phyloP scores from a whole-genome alignment of 805 yeast species.

The Spencermartinsiella europaea region DNA sequence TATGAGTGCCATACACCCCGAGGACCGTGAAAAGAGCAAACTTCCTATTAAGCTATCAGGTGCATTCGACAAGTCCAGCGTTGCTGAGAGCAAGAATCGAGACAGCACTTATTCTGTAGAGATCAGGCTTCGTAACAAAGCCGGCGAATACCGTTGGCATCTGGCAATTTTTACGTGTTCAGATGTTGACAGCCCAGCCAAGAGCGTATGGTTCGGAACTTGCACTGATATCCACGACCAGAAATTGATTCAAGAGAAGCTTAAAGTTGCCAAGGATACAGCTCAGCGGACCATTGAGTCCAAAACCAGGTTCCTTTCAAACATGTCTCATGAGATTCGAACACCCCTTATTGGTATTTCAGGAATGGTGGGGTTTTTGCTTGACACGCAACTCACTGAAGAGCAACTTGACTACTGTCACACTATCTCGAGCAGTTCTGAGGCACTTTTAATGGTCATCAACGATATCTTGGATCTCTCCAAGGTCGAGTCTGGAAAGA shows the following conservation, averaged over 20 bases:
- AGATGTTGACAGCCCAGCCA: constrained; percentile 12
- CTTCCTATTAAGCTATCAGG: constrained; percentile 16
- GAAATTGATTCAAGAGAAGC: constrained; percentile 30
- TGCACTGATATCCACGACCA: constrained; percentile 34
- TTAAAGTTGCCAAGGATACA: constrained; percentile 31
- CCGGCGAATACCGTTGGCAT: constrained; percentile 30
- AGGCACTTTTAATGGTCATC: constrained; percentile 32
- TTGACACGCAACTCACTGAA: constrained; percentile 29
- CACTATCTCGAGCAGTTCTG: constrained; percentile 31
- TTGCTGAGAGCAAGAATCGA: constrained; percentile 1
- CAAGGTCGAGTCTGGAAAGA: constrained; percentile 35
- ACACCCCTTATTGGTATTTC: constrained; percentile 35
- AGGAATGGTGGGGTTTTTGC: constrained; percentile 33
- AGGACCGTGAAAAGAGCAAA: constrained; percentile 25
- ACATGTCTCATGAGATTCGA: constrained; percentile 35
- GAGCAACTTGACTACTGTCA: constrained; percentile 35
- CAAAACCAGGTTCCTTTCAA: constrained; percentile 35
- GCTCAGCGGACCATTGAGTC: constrained; percentile 33
- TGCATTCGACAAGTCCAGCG: constrained; percentile 1
- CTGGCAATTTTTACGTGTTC: constrained; percentile 26
- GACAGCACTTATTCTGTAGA: constrained; percentile 23
- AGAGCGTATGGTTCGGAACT: constrained; percentile 30
- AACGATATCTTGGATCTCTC: constrained; percentile 34
- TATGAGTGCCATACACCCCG: constrained; percentile 28
- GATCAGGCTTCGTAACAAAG: constrained; percentile 23